phyloP scores from a whole-genome alignment of 208 protist genomes.

The Leishmania arabica region DNA sequence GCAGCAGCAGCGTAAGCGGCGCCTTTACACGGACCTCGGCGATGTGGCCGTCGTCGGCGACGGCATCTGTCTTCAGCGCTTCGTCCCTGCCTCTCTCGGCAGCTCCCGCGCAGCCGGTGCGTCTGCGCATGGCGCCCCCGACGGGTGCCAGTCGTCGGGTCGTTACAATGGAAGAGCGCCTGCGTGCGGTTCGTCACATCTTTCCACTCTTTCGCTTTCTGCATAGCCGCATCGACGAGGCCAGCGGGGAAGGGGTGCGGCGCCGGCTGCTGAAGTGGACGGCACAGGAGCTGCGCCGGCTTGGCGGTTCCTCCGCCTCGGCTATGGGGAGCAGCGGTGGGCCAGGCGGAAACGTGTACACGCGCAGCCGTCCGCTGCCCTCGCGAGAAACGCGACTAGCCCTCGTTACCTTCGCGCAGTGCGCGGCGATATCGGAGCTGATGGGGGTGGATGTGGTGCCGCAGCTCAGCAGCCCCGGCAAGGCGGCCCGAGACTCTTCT shows the following conservation, averaged over 20 bases:
- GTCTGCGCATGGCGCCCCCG: conserved; percentile 72
- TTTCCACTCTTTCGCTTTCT: conserved; percentile 72
- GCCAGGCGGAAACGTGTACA: neutral
- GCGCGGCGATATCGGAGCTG: conserved; percentile 65
- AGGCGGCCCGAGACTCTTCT: neutral
- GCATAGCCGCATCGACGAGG: conserved; percentile 39
- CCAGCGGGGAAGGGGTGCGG: conserved; percentile 55
- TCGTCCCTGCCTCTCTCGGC: neutral
- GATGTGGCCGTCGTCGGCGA: conserved; percentile 1
- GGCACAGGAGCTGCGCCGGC: conserved; percentile 48
- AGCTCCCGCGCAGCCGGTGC: conserved; percentile 34
- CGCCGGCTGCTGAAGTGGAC: conserved; percentile 73
- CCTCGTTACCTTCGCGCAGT: conserved; percentile 74
- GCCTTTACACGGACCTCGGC: neutral
- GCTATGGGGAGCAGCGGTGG: conserved; percentile 1
- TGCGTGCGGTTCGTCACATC: conserved; percentile 59
- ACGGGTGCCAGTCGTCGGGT: conserved; percentile 32
- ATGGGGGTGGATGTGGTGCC: conserved; percentile 48
- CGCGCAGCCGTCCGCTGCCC: conserved; percentile 12
- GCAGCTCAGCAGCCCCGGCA: conserved; percentile 5
- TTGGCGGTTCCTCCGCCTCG: neutral
- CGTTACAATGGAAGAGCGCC: conserved; percentile 58
- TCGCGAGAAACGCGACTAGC: conserved; percentile 38
- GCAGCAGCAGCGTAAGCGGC: neutral
- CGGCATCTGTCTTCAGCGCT: neutral